Evolutionary conservation across 306 rosid genomes (phyloP), one percentile per base, ranked within the genome.

Genomic region (Chamaecrista fasciculata): DNA sequence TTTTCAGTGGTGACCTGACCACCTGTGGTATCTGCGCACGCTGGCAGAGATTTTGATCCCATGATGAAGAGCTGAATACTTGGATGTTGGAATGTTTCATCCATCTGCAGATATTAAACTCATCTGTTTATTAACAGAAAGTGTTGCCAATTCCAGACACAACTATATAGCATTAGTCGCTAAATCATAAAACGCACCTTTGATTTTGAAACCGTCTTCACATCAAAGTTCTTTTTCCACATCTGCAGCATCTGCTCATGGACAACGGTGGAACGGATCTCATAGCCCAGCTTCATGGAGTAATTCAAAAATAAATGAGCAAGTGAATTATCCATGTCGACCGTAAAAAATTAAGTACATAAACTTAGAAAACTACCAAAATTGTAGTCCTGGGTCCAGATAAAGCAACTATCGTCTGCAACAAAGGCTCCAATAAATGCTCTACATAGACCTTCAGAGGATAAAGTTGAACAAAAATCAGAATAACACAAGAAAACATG

Each of bases 161-260:
- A 34, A 9, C 24, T 31, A 29, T n/a, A 26, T 37, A 14, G 40
- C 19, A 40, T 69, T 10, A 28, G 6, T 51, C 74, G 26, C 53
- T 43, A 63, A 52, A 49, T 33, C 50, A 31, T 8, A 49, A 48
- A 21, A 26, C 62, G n/a, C 75, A 90, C 98, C 93, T 94, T 88
- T 9, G 97, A 88, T 74, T 79, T 85, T 6, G 98, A 78, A 72
- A 94, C 81, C 40, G 77, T 84, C 79, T 90, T 94, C 71, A 94
- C 82, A 14, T 90, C 87, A 11, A 94, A 94, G 70, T 79, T 67
- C 74, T 69, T 62, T 76, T 67, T 90, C 96, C 97, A 94, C 98
- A 90, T 86, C 67, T 86, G 75, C 69, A 94, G 96, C 97, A 88
- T 90, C 90, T 86, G 87, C 76, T 88, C 98, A 16, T 94, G 98